Conservation (phyloP, 1,284 basidiomycete genomes). For the Inonotus obliquus region DNA sequence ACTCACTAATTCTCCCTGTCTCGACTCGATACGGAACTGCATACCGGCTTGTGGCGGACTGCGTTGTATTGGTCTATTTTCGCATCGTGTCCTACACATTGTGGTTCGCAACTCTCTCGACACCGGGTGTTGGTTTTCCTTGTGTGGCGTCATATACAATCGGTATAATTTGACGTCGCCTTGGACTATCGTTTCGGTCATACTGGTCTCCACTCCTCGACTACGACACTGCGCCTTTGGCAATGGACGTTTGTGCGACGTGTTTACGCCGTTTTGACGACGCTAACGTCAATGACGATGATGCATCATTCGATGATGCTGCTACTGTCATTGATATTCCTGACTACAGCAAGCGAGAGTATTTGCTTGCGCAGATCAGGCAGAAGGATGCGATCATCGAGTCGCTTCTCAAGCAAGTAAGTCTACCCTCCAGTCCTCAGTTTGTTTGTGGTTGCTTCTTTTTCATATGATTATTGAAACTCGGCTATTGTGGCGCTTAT, state of each 20-base stretch:
- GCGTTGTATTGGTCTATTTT: conserved; percentile 17
- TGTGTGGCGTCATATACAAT: background rate
- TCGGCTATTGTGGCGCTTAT: too few species aligned
- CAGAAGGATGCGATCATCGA: conserved; percentile 83
- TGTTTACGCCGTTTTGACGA: background rate
- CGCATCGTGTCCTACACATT: conserved; percentile 18
- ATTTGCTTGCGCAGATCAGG: conserved; percentile 72
- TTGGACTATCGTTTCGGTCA: background rate
- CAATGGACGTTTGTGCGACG: background rate
- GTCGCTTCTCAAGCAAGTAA: conserved; percentile 71
- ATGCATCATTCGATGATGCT: background rate
- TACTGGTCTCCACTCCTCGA: background rate
- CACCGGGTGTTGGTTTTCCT: background rate
- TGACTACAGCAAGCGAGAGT: conserved; percentile 65
- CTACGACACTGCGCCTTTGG: background rate
- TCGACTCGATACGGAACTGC: background rate
- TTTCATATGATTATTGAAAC: too few species aligned
- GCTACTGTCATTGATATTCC: background rate
- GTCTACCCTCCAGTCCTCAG: conserved; percentile 15
- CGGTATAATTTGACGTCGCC: background rate
- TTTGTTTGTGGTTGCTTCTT: background rate
- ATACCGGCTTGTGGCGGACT: background rate
- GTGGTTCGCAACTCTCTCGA: background rate
- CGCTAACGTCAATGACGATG: background rate
- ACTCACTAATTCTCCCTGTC: conserved; percentile 21